Percentiles rank a stretch among this genome's conserved stretches.
Conservation (phyloP, 345 rosid genomes). For the Citrus inodora region DNA sequence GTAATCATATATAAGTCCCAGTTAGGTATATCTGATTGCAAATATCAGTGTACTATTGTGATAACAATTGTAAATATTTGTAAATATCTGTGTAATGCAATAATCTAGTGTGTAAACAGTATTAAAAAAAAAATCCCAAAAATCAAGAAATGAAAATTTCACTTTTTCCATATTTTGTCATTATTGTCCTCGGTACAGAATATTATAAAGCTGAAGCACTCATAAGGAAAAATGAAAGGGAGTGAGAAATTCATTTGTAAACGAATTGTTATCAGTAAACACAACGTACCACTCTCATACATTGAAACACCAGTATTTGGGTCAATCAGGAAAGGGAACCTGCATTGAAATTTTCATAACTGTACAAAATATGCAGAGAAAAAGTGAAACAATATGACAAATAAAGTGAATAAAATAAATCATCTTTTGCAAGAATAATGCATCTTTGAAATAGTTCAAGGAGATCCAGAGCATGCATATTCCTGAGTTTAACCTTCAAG, state of each 20-base stretch:
- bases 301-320: constrained; percentile 59
- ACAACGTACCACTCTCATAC: constrained; percentile 76
- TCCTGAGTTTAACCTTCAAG: not conserved
- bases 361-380: not conserved
- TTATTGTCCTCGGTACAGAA: not conserved
- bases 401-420: not conserved
- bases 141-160: not conserved
- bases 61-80: too few relatives aligned
- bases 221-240: not conserved
- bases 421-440: not conserved
- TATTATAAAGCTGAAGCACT: not conserved
- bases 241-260: not conserved
- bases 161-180: not conserved
- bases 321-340: constrained; percentile 83
- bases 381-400: not conserved
- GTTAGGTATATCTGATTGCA: too few relatives aligned
- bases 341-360: constrained; percentile 21
- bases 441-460: not conserved
- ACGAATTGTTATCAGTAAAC: not conserved
- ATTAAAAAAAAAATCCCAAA: not conserved
- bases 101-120: too few relatives aligned
- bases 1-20: too few relatives aligned
- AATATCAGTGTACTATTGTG: too few relatives aligned
- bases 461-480: not conserved
- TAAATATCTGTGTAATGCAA: too few relatives aligned